Evolutionary conservation across 495 filamentous ascomycete species (phyloP), one percentile per base, ranked within the genome.

Genomic region (Tuber indicum): DNA sequence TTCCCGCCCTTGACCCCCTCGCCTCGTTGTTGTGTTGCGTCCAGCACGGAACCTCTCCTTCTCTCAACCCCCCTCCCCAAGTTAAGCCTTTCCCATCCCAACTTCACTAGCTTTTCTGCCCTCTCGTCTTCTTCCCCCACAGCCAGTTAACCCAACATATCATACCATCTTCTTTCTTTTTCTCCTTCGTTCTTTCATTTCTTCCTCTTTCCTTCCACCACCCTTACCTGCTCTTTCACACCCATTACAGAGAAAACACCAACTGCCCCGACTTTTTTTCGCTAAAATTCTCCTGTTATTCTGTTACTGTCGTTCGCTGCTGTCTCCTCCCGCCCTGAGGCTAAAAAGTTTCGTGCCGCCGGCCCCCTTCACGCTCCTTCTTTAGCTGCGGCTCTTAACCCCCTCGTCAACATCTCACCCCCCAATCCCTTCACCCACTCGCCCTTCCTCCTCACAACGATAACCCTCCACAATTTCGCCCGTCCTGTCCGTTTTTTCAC

Each of bases 1-100:
- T 66, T 44, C 42, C 45, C 49, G 72, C 43, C 70, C 72, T 75
- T 72, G 47, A 32, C 47, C 77, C 47, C 70, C 78, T 52, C 73
- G 81, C 80, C 76, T 75, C 75, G 78, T 72, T 66, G 71, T 72
- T 52, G 73, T 74, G 71, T 76, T 70, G 75, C 76, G 58, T 77
- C 69, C 70, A 72, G 75, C 26, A 75, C 74, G 46, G 47, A 75
- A 49, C 79, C 71, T 70, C 72, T 81, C 69, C 46, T 82, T 43
- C 79, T 81, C 76, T 75, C 79, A 72, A 75, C 72, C 72, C 70
- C 42, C 42, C 69, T 32, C 39, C 62, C 75, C 49, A 41, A 62
- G 41, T 52, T 46, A 71, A 66, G 52, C 72, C 46, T 81, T 72
- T 72, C 71, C 45, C 75, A 71, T 66, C 47, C 44, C 47, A 70